phyloP scores from a whole-genome alignment of 306 rosid genomes.

The Dicorynia guianensis region DNA sequence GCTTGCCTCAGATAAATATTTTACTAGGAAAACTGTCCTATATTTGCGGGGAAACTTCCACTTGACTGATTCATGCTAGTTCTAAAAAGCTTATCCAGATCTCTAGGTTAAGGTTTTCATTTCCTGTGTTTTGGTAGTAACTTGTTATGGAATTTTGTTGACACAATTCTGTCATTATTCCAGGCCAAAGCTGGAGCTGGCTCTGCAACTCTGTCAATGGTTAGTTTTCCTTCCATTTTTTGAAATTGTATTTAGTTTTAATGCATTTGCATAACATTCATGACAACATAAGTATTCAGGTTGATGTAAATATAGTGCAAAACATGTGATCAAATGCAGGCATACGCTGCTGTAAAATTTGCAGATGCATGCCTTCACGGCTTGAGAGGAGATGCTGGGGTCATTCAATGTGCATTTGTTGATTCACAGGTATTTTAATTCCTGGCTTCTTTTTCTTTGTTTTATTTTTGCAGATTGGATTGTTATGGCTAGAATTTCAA shows the following conservation, averaged over 20 bases:
- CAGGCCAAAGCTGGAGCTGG: constrained; percentile 94
- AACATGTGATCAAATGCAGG: constrained; percentile 61
- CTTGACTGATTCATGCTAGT: constrained; percentile 16
- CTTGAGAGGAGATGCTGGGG: constrained; percentile 74
- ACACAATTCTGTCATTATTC: constrained; percentile 25
- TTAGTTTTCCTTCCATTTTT: constrained; percentile 31
- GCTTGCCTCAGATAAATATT: neutral
- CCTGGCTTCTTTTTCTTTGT: neutral
- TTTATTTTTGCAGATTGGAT: constrained; percentile 3
- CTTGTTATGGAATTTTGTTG: constrained; percentile 28
- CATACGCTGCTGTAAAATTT: constrained; percentile 89
- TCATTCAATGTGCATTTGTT: constrained; percentile 77
- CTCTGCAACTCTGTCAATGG: constrained; percentile 67
- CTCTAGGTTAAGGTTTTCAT: constrained; percentile 11
- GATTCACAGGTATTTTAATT: constrained; percentile 61
- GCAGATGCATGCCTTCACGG: constrained; percentile 86
- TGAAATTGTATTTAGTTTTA: neutral
- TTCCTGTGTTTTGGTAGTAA: constrained; percentile 13
- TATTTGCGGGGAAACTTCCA: constrained; percentile 7
- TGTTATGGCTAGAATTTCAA: constrained; percentile 2
- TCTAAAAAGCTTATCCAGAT: constrained; percentile 22
- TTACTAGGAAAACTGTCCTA: constrained; percentile 22
- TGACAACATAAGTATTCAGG: constrained; percentile 18
- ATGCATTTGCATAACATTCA: constrained; percentile 14
- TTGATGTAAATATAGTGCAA: constrained; percentile 23